These are phyloP conservation scores for Pseudocercospora eumusae DNA, from an alignment of 2,329 filamentous ascomycete genomes.

Conservation along the genomic window DNA sequence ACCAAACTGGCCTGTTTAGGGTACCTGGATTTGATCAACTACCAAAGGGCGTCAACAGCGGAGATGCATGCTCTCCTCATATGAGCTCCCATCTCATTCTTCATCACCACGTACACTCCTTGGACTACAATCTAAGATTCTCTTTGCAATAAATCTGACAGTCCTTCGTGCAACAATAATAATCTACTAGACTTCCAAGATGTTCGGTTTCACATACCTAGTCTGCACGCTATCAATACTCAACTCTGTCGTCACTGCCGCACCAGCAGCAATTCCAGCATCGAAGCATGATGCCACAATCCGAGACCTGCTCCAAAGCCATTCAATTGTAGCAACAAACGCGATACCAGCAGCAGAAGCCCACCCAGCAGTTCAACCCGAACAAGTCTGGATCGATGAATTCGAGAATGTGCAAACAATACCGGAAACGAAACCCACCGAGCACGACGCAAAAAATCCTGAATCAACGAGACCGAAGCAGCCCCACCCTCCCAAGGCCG, in stretches of 20 bases:
- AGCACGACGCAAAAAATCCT: background rate
- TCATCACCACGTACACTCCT: background rate
- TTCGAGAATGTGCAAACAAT: constrained; percentile 17
- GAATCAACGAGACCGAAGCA: background rate
- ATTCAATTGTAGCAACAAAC: background rate
- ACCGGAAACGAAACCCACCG: background rate
- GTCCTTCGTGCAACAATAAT: background rate
- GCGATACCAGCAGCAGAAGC: constrained; percentile 3
- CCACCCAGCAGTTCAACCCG: background rate
- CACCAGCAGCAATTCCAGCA: background rate
- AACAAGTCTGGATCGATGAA: constrained; percentile 19
- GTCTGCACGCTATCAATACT: background rate
- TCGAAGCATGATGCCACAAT: background rate
- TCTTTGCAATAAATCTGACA: background rate
- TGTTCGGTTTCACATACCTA: background rate
- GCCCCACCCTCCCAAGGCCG: no score
- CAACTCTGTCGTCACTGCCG: background rate
- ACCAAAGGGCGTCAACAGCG: no score
- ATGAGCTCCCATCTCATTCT: background rate
- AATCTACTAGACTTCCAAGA: background rate
- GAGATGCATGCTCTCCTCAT: background rate
- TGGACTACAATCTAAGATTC: background rate
- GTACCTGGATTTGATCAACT: no score
- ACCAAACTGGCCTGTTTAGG: no score
- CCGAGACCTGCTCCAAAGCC: background rate